phyloP scores from a whole-genome alignment of 331 rosid genomes.

The Acacia concinna region DNA sequence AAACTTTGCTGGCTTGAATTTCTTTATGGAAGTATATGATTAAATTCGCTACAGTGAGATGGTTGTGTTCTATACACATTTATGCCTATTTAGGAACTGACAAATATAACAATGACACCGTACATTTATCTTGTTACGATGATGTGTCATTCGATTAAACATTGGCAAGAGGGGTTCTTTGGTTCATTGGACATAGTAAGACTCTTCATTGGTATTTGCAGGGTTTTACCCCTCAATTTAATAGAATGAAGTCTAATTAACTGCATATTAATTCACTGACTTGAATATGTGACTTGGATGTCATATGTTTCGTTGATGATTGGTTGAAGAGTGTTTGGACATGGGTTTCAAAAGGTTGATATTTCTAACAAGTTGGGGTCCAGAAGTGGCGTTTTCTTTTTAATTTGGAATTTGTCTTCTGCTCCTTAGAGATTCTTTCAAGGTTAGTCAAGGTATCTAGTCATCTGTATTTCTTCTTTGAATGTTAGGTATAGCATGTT shows the following conservation, averaged over 20 bases:
- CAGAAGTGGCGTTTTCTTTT: background rate
- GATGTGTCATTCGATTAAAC: too few species aligned
- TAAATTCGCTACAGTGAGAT: background rate
- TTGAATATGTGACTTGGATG: background rate
- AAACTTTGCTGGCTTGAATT: background rate
- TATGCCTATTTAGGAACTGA: background rate
- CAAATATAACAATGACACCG: background rate
- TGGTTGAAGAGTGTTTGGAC: background rate
- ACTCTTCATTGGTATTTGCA: background rate
- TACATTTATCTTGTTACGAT: background rate
- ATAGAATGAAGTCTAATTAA: background rate
- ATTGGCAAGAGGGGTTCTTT: background rate
- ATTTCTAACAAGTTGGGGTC: background rate
- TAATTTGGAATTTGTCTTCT: background rate
- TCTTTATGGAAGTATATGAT: background rate
- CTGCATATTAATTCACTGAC: background rate
- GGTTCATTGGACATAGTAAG: background rate
- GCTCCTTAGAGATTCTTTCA: background rate
- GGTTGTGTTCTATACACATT: background rate
- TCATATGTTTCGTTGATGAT: background rate
- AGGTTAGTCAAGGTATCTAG: background rate
- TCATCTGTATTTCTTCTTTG: background rate
- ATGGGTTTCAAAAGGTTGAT: background rate
- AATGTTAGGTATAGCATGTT: background rate
- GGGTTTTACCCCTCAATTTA: background rate